Base-by-base conservation (phyloP, 2,329 filamentous ascomycete genomes). In the Colletotrichum melonis region DNA sequence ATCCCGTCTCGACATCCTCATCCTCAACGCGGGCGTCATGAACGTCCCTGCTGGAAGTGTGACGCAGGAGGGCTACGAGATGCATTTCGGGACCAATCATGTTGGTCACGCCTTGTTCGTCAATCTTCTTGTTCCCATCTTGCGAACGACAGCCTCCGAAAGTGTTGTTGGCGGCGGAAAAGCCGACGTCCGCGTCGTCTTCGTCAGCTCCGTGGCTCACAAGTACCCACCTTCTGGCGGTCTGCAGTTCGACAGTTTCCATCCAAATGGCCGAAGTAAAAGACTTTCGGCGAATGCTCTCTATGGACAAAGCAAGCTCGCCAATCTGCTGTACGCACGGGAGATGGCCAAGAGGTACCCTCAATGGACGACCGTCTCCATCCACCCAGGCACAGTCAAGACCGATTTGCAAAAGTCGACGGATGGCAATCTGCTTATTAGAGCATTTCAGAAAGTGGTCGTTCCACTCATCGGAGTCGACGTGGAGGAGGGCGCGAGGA, bases 271-370 rank as follows among this genome's bases (percentile, higher is more conserved):
- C 4, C 85, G 85, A 1, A 38, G 12, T 16, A 16, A 38, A 38
- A 14, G 5, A 5, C 35, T 38, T 5, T 38, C 35, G 35, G 35
- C 35, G 5, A 38, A 38, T 38, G 35, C 35, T 38, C 35, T 38
- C 35, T 90, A 89, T 75, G 84, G 81, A 7, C 84, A 86, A n/a
- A 86, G 84, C 70, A 89, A 89, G 76, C 82, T 86, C 0, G 87
- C 86, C 2, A 88, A 86, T 65, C 82, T 88, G 32, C 77, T 87
- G 5, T 85, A 85, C 59, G 85, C 86, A 3, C 76, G 81, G 0
- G 85, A 87, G 74, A 75, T 89, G 5, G 85, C 85, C 3, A 81
- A 84, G 7, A 82, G 83, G 0, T 81, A 84, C 67, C 85, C 85
- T 0, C 74, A 81, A 19, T 80, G 87, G 5, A 82, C 80, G n/a